These are phyloP conservation scores for Suillus ampliporus DNA, from an alignment of 768 basidiomycete genomes.

Conservation along the genomic window DNA sequence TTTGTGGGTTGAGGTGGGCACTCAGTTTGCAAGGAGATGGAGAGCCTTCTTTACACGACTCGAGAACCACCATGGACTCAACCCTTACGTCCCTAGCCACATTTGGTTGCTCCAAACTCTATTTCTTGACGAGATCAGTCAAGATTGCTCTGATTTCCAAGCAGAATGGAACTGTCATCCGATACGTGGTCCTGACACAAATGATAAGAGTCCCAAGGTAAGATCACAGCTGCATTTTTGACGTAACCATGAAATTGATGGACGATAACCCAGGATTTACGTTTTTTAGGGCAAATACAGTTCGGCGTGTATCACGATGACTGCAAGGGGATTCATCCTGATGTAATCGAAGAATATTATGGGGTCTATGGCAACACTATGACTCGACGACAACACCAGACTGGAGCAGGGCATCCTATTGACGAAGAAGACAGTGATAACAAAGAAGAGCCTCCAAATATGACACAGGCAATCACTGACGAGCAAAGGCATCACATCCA, in stretches of 20 bases:
- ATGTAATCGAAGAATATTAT: slow-evolving; percentile 24
- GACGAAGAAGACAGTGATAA: slow-evolving; percentile 10
- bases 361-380: slow-evolving; percentile 8
- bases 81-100: slow-evolving; percentile 21
- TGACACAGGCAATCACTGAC: slow-evolving; percentile 3
- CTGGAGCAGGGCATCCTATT: slow-evolving; percentile 11
- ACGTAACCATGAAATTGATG: too few relatives aligned
- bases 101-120: slow-evolving; percentile 11
- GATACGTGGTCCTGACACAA: slow-evolving; percentile 13
- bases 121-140: slow-evolving; percentile 11
- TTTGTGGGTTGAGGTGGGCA: slow-evolving; percentile 36
- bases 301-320: slow-evolving; percentile 19
- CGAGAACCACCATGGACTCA: slow-evolving; percentile 28
- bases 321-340: slow-evolving; percentile 21
- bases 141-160: slow-evolving; percentile 5
- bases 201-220: slow-evolving; percentile 20
- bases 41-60: slow-evolving; percentile 30
- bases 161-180: slow-evolving; percentile 8
- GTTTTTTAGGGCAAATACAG: slow-evolving; percentile 17
- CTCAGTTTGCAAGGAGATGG: slow-evolving; percentile 33
- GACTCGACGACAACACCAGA: slow-evolving; percentile 4
- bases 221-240: too few relatives aligned
- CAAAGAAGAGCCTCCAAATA: slow-evolving; percentile 5
- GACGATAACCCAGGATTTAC: too few relatives aligned
- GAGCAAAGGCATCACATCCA: slow-evolving; percentile 12